phyloP scores from a whole-genome alignment of 805 yeast species.

The Metschnikowia continentalis region DNA sequence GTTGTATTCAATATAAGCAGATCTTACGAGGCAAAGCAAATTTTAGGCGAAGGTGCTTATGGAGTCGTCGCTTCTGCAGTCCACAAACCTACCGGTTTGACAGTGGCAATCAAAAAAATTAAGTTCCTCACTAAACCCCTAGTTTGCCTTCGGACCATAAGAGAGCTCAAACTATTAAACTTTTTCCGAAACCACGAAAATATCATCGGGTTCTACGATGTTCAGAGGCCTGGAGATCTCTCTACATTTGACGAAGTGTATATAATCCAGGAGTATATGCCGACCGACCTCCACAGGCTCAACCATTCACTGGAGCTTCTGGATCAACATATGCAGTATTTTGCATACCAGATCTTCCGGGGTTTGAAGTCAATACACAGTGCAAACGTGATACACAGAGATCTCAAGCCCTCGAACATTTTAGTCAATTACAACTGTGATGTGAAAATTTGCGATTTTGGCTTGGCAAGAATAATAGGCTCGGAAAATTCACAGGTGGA shows the following conservation, averaged over 20 bases:
- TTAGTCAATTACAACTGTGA: constrained; percentile 68
- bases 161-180: constrained; percentile 64
- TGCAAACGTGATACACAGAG: constrained; percentile 72
- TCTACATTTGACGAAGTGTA: constrained; percentile 69
- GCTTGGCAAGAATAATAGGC: constrained; percentile 55
- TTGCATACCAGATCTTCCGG: constrained; percentile 64
- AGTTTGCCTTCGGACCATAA: constrained; percentile 63
- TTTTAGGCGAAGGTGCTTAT: constrained; percentile 79
- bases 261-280: constrained; percentile 74
- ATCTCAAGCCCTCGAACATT: constrained; percentile 70
- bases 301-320: constrained; percentile 53
- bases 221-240: constrained; percentile 57
- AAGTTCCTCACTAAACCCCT: constrained; percentile 64
- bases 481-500: constrained; percentile 33
- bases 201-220: constrained; percentile 61
- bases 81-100: constrained; percentile 54
- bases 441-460: constrained; percentile 75
- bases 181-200: constrained; percentile 69
- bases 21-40: constrained; percentile 54
- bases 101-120: constrained; percentile 75
- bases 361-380: constrained; percentile 70
- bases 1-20: constrained; percentile 58
- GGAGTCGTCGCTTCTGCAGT: constrained; percentile 72
- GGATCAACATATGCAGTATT: constrained; percentile 67
- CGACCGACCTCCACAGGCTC: constrained; percentile 63